Base-by-base conservation (phyloP, 164 flowering plant species). In the Santalum album region DNA sequence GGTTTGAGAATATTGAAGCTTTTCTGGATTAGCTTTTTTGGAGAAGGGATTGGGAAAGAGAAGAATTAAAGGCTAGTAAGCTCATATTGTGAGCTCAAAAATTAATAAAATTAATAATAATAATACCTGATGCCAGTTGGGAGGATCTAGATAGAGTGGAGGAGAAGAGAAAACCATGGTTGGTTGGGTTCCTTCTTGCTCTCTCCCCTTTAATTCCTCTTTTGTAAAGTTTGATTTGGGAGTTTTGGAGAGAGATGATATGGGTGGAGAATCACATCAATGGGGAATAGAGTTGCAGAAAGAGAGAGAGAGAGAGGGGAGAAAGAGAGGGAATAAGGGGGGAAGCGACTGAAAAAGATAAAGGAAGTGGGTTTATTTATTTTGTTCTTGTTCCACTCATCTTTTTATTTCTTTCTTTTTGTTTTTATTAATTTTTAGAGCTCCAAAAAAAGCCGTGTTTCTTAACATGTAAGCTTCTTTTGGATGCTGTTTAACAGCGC, bases 381-480 rank as follows among this genome's bases (percentile, higher is more conserved):
- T 43, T 43, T n/a, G 20, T 43, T 43, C 46, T 43, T 43, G 20
- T 43, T 43, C 20, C 20, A 1, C 18, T 11, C 46, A 6, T 19
- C 46, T 19, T 43, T n/a, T 57, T 58, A 20, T 39, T 49, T 57
- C 40, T 39, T 49, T 57, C 63, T 69, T 69, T 69, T 65, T 60
- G 62, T 61, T 43, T 29, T 43, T 43, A 43, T 43, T 43, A 43
- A 43, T 43, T 43, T 43, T 43, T 43, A 43, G 46, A 21, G 46
- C 46, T 43, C 34, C 34, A 3, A 29, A 9, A 2, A 12, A 12
- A 39, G 11, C 21, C 46, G 18, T 4, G 21, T 43, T 43, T 43
- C 46, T 43, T 43, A n/a, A 43, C 46, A 20, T 43, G 20, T 43
- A 43, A 43, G 46, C 46, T 43, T 43, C 46, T 43, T 43, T 43